Evolutionary conservation across 2,329 filamentous ascomycete species (phyloP), one percentile per base, ranked within the genome.

Genomic region (Penicillium brasilianum): DNA sequence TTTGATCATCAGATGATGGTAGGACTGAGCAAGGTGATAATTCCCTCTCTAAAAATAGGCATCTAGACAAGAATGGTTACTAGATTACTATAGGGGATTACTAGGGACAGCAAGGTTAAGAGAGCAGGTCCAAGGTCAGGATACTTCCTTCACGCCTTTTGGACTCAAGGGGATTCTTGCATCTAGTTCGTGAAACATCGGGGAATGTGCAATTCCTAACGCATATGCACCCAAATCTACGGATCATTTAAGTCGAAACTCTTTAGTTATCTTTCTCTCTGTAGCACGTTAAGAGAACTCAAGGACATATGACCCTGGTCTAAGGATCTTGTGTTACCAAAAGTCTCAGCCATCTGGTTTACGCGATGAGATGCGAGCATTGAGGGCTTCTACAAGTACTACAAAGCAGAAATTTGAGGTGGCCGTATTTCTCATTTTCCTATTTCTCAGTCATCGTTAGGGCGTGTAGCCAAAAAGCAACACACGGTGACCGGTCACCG

Each of bases 401-500:
- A 58, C 41, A 20, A 56, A 50, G 51, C 39, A 34, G 7, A 44
- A 3, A 2, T 36, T 52, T 77, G 78, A 80, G 78, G 77, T 74
- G 78, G 78, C 78, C 78, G 69, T 75, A 75, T 78, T 70, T 78
- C 73, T 78, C 72, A 76, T 75, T 78, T 28, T 77, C 70, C 70
- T 73, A 69, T 68, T 67, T 68, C 68, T 71, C 69, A 70, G 76
- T 76, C 72, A 75, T 66, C 69, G 70, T 67, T 3, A 58, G 68
- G 67, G 61, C 63, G 58, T 58, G 66, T 48, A 49, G 60, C 64
- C 65, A 59, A 59, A 58, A 55, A 58, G 62, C 59, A 64, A 50
- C 44, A 64, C 63, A 65, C 61, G 28, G 14, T 50, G 50, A 28
- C 63, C 50, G 62, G 50, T 55, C 52, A 55, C 39, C 13, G 32